phyloP scores from a whole-genome alignment of 768 basidiomycete species.

The Rhodotorula taiwanensis region DNA sequence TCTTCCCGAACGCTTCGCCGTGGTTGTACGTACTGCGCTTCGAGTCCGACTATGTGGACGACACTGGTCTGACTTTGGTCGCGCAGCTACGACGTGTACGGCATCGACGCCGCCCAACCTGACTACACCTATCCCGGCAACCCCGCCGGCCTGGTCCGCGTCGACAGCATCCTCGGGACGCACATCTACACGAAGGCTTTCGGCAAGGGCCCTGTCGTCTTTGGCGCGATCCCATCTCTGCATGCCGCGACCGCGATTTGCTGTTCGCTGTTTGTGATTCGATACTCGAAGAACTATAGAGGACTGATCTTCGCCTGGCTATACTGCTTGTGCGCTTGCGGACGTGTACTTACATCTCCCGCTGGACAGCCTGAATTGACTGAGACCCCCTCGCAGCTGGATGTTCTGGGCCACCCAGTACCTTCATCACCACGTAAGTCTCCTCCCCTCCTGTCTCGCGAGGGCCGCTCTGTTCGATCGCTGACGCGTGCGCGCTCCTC shows the following conservation, averaged over 20 bases:
- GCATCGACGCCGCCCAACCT: constrained; percentile 29
- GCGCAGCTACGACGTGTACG: constrained; percentile 33
- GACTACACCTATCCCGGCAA: constrained; percentile 33
- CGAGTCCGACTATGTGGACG: not conserved
- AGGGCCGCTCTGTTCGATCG: not conserved
- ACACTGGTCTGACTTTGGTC: not conserved
- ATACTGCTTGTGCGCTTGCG: constrained; percentile 20
- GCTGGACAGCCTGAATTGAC: no score
- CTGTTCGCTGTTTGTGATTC: constrained; percentile 21
- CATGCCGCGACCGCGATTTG: constrained; percentile 35
- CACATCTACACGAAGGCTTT: constrained; percentile 35
- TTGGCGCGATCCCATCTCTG: constrained; percentile 33
- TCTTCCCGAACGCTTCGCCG: constrained; percentile 30
- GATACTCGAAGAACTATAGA: constrained; percentile 24
- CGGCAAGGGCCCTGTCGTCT: constrained; percentile 29
- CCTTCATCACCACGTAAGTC: constrained; percentile 30
- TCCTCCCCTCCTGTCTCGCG: not conserved
- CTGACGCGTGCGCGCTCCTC: not conserved
- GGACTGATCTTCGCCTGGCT: constrained; percentile 20
- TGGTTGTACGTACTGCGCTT: constrained; percentile 32
- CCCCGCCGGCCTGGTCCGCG: constrained; percentile 29
- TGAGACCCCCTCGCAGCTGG: no score
- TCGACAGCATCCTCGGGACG: constrained; percentile 32
- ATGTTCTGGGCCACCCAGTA: constrained; percentile 21
- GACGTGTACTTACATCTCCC: not conserved